Conservation (phyloP, 805 yeast genomes). For the Ogataea siamensis region DNA sequence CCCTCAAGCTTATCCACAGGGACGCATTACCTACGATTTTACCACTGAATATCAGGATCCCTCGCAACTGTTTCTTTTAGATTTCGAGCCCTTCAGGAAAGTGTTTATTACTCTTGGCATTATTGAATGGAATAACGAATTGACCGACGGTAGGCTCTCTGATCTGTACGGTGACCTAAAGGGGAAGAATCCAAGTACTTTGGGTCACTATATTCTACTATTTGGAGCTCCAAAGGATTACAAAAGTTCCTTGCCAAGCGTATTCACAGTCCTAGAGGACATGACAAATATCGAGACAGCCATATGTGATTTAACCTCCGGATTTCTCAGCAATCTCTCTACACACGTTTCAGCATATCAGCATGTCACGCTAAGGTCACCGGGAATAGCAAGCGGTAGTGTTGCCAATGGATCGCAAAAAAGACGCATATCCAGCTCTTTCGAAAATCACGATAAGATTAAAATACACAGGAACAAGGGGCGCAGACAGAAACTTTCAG, state of each 20-base stretch:
- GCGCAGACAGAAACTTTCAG: slow-evolving; percentile 71
- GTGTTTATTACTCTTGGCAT: slow-evolving; percentile 59
- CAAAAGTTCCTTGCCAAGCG: slow-evolving; percentile 7
- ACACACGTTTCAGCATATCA: slow-evolving; percentile 69
- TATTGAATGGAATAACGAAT: slow-evolving; percentile 32
- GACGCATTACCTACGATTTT: slow-evolving; percentile 63
- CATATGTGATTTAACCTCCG: slow-evolving; percentile 68
- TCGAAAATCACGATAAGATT: slow-evolving; percentile 37
- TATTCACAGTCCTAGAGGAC: slow-evolving; percentile 20
- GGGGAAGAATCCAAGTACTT: slow-evolving; percentile 47
- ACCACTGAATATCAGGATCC: slow-evolving; percentile 46
- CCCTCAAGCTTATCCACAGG: slow-evolving; percentile 83
- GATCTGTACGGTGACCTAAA: slow-evolving; percentile 40
- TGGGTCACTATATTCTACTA: slow-evolving; percentile 52
- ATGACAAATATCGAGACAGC: slow-evolving; percentile 51
- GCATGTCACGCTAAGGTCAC: slow-evolving; percentile 80
- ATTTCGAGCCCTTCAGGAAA: slow-evolving; percentile 86
- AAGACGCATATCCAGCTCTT: slow-evolving; percentile 29
- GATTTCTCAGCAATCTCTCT: slow-evolving; percentile 62
- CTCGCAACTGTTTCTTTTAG: slow-evolving; percentile 63
- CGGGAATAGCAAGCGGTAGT: slow-evolving; percentile 47
- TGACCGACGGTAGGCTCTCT: slow-evolving; percentile 27
- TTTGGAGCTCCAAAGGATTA: slow-evolving; percentile 45
- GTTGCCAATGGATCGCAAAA: slow-evolving; percentile 23
- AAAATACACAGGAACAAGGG: slow-evolving; percentile 53